Evolutionary conservation across 257 asterid species (phyloP), one percentile per base, ranked within the genome.

Genomic region (Ilex aquifolium): DNA sequence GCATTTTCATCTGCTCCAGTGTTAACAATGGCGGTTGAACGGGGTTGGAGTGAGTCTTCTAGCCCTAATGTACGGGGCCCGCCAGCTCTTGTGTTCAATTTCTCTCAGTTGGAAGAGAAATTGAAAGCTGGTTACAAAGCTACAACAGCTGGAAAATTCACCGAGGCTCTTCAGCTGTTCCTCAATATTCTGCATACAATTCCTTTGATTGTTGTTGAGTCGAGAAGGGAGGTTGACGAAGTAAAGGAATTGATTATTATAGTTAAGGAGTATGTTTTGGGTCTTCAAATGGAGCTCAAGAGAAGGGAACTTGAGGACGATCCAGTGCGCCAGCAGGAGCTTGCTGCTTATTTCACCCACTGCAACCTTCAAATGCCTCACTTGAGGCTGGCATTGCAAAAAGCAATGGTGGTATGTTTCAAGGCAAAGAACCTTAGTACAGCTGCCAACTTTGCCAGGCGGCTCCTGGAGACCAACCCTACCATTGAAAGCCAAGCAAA

Each of bases 331-430:
- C 95, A 83, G 71, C 97, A 87, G 71, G 97, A 90, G 69, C 80
- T 90, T 14, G 95, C 96, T 7, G 96, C 97, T 27, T 90, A 87
- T 64, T 90, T 90, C 65, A 90, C 97, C 14, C 96, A 90, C 58
- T 90, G 95, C 44, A 87, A 72, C 70, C 86, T 87, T 57, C 95
- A 87, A 75, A 64, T 72, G 65, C 95, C 97, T 2, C 97, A 90
- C 81, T 56, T 61, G 60, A 77, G 97, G 50, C 95, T 90, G 4
- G 96, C 91, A 6, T 68, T 90, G 49, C 7, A 57, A 74, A 87
- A 73, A 16, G 97, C 96, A 1, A 79, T 88, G 92, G 66, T 72
- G 17, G 75, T 82, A 32, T 82, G 91, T 83, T 87, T 52, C 67
- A 90, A 80, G 65, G 86, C 86, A 0, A 68, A 72, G 30, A 90